Base-by-base conservation (phyloP, 495 filamentous ascomycete genomes). In the Trichocladium uniseriatum region DNA sequence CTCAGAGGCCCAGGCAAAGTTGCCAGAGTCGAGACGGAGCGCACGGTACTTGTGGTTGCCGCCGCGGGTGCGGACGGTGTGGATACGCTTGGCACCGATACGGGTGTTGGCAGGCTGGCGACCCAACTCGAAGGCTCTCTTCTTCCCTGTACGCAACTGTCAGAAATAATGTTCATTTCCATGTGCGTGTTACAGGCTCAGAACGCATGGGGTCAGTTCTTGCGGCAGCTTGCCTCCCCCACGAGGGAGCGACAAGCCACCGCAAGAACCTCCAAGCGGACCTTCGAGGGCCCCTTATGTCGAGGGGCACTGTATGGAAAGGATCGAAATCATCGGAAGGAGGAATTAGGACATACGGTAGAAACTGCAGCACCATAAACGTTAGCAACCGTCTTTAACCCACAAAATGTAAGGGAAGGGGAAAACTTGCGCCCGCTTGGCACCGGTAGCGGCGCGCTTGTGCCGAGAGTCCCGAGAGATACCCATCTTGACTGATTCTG, bases 31-130 rank as follows among this genome's bases (percentile, higher is more conserved):
- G 76, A 99, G 84, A 80, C 92, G 94, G 48, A 99, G 90, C 54
- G 82, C 92, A 79, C 92, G 94, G 84, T 90, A 95, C 81, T 99
- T 99, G 75, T 81, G 87, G 85, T 97, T 97, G 57, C 92, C 92
- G 72, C 92, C 92, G 72, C 92, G 92, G 61, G 89, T 95, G 74
- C 92, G 92, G 72, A 99, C 94, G 64, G 89, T 78, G 79, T 99
- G 92, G 75, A 99, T 89, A 72, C 92, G 87, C 86, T 97, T 99
- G 65, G 82, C 66, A 62, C 94, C 92, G 74, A 99, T 96, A 82
- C 92, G 87, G 72, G 92, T 99, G 81, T 92, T 95, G 76, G 92
- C 87, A 65, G 91, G 84, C 80, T 99, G 92, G 70, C 92, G 92
- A 74, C 94, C 92, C 72, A 89, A 88, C 82, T 99, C 94, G 83